Evolutionary conservation across 805 yeast species (phyloP), one percentile per base, ranked within the genome.

Genomic region (Yamadazyma tumulicola): DNA sequence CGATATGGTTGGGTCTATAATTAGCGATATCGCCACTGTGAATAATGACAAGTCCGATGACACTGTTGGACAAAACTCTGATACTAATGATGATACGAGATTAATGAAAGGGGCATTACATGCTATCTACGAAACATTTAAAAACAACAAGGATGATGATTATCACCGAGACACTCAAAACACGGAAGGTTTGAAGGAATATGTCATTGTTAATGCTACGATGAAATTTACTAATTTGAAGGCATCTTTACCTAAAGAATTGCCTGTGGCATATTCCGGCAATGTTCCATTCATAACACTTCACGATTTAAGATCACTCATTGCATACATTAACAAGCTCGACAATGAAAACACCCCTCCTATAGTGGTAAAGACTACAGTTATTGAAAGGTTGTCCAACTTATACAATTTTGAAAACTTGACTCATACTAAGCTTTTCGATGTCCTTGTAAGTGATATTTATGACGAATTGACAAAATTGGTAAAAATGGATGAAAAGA

Each of bases 191-290:
- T 25, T 29, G 18, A 34, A 29, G n/a, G 67, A 61, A 47, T 85
- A 85, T 51, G 76, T 82, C 22, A 76, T 84, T 19, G 67, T 84
- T 38, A 85, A 83, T 52, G 68, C 80, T 43, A 81, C 75, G 43
- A 67, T 84, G 18, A 77, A 75, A 37, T 79, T 84, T 48, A 68
- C 66, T 39, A 83, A 83, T 44, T 55, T 82, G 39, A 76, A 69
- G 42, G 86, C 85, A 0, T 60, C 64, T 4, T 54, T 72, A 28
- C 86, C 72, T 0, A 49, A 57, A 19, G 52, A 71, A 26, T 75
- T 86, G 4, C 66, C 64, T 3, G 56, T 74, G 43, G 72, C 85
- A 4, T 49, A 60, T 5, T 50, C 72, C 1, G 69, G 74, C 1
- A 71, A 73, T 0, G 67, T 73, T 20, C 77, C 80, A 11, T 79